Evolutionary conservation across 2,329 filamentous ascomycete genomes (phyloP), one percentile per base, ranked within the genome.

Genomic region (Fusarium odoratissimum): DNA sequence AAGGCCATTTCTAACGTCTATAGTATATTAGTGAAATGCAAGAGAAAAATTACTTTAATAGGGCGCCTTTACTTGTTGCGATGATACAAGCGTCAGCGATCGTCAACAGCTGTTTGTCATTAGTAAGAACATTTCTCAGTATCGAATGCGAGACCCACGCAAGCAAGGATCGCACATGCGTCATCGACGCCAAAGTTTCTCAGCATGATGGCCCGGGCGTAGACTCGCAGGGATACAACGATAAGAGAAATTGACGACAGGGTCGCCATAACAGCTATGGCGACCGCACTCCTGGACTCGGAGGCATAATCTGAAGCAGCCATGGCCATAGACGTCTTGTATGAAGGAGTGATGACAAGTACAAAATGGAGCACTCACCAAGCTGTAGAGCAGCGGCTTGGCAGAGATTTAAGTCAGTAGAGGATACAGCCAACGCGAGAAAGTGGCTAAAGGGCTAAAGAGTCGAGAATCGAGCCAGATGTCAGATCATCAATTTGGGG

Each of bases 11-110:
- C 30, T 49, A 2, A 49, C 30, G 4, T 49, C 30, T 49, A 19
- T 6, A 7, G 21, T 2, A 7, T 3, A 2, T 49, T 3, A 49
- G 30, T 13, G 19, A 23, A 2, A 0, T 13, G 0, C 1, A 31
- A 8, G 0, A 9, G 21, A 25, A n/a, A 7, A 3, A 1, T 9
- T 19, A 1, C 11, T 23, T 23, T 6, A 0, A 7, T 7, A 3
- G 16, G 30, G 30, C 1, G 0, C 1, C 11, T 23, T 17, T 49
- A 49, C 46, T 49, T 19, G 21, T 19, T 23, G 46, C 46, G 0
- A 49, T 31, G 1, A 49, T 33, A 19, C 11, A 7, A 19, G 46
- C 46, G 3, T 49, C 46, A 49, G 46, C 46, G 30, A 49, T 33
- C 11, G 21, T 49, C 30, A 49, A 49, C 2, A 33, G 9, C 46